phyloP scores from a whole-genome alignment of 1,284 basidiomycete species.

The Cutaneotrichosporon dermatis region DNA sequence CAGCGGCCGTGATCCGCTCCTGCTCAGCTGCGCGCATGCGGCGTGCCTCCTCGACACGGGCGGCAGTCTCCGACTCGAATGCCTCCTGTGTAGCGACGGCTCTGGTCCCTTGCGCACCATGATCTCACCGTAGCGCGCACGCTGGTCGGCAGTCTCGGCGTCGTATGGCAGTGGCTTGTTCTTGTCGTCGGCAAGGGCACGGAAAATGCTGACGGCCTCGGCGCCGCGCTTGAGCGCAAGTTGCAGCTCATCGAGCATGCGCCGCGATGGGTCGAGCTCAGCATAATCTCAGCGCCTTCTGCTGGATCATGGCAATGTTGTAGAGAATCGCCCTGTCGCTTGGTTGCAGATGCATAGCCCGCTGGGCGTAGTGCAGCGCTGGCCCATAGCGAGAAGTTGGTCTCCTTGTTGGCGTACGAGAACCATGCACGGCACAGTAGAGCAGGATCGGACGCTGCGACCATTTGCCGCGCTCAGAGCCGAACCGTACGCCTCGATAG shows the following conservation, averaged over 20 bases:
- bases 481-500: conserved; percentile 92
- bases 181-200: conserved; percentile 68
- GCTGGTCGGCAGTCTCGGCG: conserved; percentile 77
- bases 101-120: conserved; percentile 74
- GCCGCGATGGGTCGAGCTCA: conserved; percentile 67
- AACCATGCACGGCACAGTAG: conserved; percentile 87
- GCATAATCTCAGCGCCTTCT: conserved; percentile 84
- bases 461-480: conserved; percentile 67
- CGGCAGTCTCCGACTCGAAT: conserved; percentile 68
- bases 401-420: conserved; percentile 81
- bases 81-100: conserved; percentile 68
- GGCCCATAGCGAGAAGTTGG: conserved; percentile 74
- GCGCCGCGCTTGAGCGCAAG: conserved; percentile 72
- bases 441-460: conserved; percentile 69
- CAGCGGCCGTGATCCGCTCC: conserved; percentile 43
- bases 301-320: conserved; percentile 94
- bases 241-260: conserved; percentile 72
- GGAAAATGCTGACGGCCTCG: conserved; percentile 85
- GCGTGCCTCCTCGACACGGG: conserved; percentile 68
- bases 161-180: conserved; percentile 72
- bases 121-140: conserved; percentile 78
- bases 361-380: conserved; percentile 73
- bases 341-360: conserved; percentile 77
- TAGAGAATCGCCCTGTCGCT: conserved; percentile 82
- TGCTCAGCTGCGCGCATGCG: conserved; percentile 45